These are phyloP conservation scores for Aureobasidium sp. DNA, from an alignment of 2,329 filamentous ascomycete species.

Conservation along the genomic window DNA sequence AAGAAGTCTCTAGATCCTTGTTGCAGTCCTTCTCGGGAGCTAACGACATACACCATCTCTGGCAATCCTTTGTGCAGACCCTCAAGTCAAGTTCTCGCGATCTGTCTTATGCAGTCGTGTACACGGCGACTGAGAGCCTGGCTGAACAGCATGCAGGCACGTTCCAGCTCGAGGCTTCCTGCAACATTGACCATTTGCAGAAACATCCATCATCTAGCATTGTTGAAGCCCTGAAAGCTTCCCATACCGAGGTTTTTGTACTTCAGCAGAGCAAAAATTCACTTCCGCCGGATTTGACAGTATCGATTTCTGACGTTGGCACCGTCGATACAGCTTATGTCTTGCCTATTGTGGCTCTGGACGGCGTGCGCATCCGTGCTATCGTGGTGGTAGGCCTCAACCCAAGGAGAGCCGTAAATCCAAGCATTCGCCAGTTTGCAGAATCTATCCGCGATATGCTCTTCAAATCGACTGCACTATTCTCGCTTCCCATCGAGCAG, in stretches of 20 bases:
- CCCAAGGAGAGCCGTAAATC: slow-evolving; percentile 32
- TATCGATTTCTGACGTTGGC: neutral
- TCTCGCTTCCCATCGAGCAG: slow-evolving; percentile 18
- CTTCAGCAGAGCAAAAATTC: neutral
- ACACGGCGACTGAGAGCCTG: neutral
- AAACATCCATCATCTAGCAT: neutral
- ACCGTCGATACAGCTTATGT: slow-evolving; percentile 9
- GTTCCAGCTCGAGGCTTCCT: slow-evolving; percentile 15
- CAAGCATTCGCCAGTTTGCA: slow-evolving; percentile 33
- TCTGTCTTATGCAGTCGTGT: neutral
- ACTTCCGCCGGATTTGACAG: slow-evolving; percentile 5
- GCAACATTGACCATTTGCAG: neutral
- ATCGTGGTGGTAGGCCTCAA: slow-evolving; percentile 36
- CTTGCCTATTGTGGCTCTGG: slow-evolving; percentile 22
- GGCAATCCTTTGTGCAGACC: neutral
- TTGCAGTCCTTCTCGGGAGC: neutral
- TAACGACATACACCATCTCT: neutral
- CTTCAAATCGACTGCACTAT: slow-evolving; percentile 33
- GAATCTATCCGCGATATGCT: slow-evolving; percentile 32
- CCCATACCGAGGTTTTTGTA: neutral
- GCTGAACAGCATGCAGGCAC: neutral
- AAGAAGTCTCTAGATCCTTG: neutral
- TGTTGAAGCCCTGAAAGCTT: neutral
- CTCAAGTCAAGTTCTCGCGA: neutral
- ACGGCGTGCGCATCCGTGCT: slow-evolving; percentile 29